phyloP scores from a whole-genome alignment of 371 early-diverging fungal species.

The Lichtheimia hyalospora region DNA sequence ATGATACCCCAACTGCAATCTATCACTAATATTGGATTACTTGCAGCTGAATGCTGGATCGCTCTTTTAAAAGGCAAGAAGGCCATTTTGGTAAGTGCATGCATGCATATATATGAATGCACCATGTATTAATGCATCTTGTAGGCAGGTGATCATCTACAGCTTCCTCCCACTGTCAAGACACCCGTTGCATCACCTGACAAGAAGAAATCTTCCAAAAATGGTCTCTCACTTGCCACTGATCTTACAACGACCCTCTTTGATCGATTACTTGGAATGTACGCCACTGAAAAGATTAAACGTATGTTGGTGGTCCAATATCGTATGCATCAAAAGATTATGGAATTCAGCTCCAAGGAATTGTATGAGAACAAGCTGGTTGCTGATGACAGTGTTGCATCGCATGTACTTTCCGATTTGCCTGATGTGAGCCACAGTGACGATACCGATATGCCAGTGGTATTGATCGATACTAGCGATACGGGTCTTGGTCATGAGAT shows the following conservation, averaged over 20 bases:
- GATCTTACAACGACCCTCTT: slow-evolving; percentile 60
- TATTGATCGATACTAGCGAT: slow-evolving; percentile 79
- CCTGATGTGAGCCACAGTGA: slow-evolving; percentile 55
- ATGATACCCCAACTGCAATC: not conserved
- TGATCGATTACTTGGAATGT: slow-evolving; percentile 64
- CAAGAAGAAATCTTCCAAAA: slow-evolving; percentile 14
- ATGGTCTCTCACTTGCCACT: slow-evolving; percentile 24
- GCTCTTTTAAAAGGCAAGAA: slow-evolving; percentile 76
- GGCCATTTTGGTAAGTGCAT: slow-evolving; percentile 64
- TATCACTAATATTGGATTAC: not conserved
- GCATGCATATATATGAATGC: not conserved
- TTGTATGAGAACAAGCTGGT: slow-evolving; percentile 66
- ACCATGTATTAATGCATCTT: not conserved
- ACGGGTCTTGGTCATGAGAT: slow-evolving; percentile 52
- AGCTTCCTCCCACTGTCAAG: slow-evolving; percentile 87
- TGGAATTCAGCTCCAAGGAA: slow-evolving; percentile 70
- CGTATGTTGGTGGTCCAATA: slow-evolving; percentile 82
- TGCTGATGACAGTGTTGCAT: slow-evolving; percentile 67
- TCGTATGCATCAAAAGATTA: slow-evolving; percentile 86
- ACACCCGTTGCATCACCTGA: slow-evolving; percentile 18
- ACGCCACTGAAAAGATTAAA: slow-evolving; percentile 58
- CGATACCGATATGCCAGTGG: slow-evolving; percentile 60
- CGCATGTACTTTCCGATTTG: slow-evolving; percentile 67
- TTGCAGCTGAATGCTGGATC: slow-evolving; percentile 86
- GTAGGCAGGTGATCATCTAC: slow-evolving; percentile 92